Conservation (phyloP, 352 stramenopile species). For the Phytophthora quininea region DNA sequence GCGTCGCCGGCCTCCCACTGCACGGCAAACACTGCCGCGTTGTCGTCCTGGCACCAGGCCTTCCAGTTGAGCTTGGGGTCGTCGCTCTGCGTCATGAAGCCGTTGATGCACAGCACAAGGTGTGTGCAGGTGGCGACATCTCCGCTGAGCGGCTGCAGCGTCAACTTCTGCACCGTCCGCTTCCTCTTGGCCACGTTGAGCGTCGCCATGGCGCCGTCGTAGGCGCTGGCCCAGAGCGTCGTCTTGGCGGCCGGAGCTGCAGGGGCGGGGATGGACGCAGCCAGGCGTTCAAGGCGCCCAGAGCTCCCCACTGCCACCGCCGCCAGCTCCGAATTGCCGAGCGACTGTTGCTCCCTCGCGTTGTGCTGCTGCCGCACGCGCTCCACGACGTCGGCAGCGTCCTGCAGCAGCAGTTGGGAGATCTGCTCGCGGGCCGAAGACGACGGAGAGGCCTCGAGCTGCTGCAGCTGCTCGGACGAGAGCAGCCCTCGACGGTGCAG, state of each 20-base stretch:
- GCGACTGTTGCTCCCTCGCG: constrained; percentile 47
- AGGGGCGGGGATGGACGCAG: constrained; percentile 37
- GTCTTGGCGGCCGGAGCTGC: constrained; percentile 8
- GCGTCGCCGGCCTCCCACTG: constrained; percentile 81
- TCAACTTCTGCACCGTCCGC: constrained; percentile 67
- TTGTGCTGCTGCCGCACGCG: constrained; percentile 59
- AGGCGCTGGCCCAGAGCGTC: constrained; percentile 72
- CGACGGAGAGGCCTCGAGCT: constrained; percentile 30
- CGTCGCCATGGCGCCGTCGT: constrained; percentile 74
- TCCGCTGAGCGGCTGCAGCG: constrained; percentile 69
- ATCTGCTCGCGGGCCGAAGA: constrained; percentile 14
- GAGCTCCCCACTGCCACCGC: constrained; percentile 63
- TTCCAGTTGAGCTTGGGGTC: constrained; percentile 73
- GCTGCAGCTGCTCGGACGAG: constrained; percentile 31
- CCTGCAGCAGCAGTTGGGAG: constrained; percentile 44
- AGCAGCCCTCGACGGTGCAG: constrained; percentile 45
- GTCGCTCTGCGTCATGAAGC: constrained; percentile 85
- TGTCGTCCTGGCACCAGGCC: constrained; percentile 41
- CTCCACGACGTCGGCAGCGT: constrained; percentile 54
- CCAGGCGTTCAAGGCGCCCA: constrained; percentile 78
- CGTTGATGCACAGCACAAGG: constrained; percentile 83
- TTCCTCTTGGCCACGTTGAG: constrained; percentile 75
- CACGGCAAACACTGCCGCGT: constrained; percentile 66
- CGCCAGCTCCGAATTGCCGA: constrained; percentile 63
- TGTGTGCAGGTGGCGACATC: constrained; percentile 59